These are phyloP conservation scores for Mycena alexandri DNA, from an alignment of 768 basidiomycete species.

Conservation along the genomic window DNA sequence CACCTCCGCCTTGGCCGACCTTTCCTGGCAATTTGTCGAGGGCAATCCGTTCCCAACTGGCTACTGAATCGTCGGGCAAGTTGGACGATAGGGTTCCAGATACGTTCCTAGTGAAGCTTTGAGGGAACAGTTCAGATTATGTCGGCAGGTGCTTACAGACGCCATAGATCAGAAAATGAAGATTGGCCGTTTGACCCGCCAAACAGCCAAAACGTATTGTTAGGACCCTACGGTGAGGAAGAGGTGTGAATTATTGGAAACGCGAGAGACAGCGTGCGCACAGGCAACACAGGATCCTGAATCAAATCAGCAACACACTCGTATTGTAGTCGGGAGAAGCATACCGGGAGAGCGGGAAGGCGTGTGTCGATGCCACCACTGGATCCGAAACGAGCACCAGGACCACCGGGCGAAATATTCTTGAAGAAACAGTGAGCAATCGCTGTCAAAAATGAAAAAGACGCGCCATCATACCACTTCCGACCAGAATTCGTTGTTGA, in stretches of 20 bases:
- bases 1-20: slow-evolving; percentile 68
- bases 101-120: slow-evolving; percentile 49
- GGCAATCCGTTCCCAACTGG: slow-evolving; percentile 70
- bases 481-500: slow-evolving; percentile 82
- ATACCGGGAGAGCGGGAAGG: slow-evolving; percentile 45
- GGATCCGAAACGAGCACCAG: slow-evolving; percentile 77
- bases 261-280: too few relatives aligned
- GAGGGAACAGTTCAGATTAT: neutral
- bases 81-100: slow-evolving; percentile 83
- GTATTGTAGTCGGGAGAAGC: neutral
- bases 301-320: slow-evolving; percentile 18
- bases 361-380: slow-evolving; percentile 80
- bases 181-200: slow-evolving; percentile 74
- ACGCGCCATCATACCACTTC: slow-evolving; percentile 50
- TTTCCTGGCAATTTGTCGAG: slow-evolving; percentile 55
- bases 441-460: neutral
- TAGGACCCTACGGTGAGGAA: slow-evolving; percentile 54
- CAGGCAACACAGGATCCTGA: slow-evolving; percentile 56
- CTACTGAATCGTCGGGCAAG: slow-evolving; percentile 60
- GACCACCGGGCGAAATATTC: slow-evolving; percentile 61
- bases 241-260: too few relatives aligned
- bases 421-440: neutral
- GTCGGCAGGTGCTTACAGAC: slow-evolving; percentile 48
- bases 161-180: slow-evolving; percentile 78
- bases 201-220: slow-evolving; percentile 79